A percentile compares a stretch with the other conserved stretches of the same genome.
Evolutionary conservation across 306 rosid genomes (phyloP).

Genomic region (Vigna angularis): DNA sequence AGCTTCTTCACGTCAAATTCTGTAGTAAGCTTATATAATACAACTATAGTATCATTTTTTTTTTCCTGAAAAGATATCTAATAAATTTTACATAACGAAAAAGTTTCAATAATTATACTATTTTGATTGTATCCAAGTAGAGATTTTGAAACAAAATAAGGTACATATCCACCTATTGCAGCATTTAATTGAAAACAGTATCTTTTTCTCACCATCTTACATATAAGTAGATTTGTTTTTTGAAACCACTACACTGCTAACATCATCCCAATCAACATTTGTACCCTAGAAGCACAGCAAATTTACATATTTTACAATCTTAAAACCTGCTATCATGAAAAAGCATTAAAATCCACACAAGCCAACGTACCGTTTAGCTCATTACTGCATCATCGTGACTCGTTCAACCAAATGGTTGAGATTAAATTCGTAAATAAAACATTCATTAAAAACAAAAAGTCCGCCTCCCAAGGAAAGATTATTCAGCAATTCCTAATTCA

Average conservation of each 20-base stretch:
- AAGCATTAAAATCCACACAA: not conserved
- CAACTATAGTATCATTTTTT: too few relatives aligned
- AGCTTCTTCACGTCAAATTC: too few relatives aligned
- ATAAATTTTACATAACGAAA: too few relatives aligned
- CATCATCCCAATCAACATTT: too few relatives aligned
- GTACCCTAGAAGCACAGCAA: too few relatives aligned
- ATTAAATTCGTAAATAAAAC: not conserved
- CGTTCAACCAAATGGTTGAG: conserved; percentile 1
- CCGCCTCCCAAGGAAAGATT: not conserved
- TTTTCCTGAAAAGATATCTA: too few relatives aligned
- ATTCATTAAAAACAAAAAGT: not conserved
- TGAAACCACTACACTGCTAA: not conserved
- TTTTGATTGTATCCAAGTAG: not conserved
- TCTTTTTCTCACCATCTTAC: not conserved
- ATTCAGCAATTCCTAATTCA: conserved; percentile 31
- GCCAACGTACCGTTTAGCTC: not conserved
- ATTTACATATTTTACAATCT: not conserved
- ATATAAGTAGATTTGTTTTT: too few relatives aligned
- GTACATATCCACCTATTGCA: not conserved
- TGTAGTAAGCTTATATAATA: too few relatives aligned
- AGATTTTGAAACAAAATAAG: not conserved
- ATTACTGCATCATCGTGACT: not conserved
- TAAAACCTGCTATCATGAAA: not conserved
- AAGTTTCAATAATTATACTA: not conserved
- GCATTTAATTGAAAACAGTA: not conserved